Percentiles rank a stretch among this genome's conserved stretches.
These are phyloP conservation scores for Elaeis oleifera DNA, from an alignment of 202 grass and related monocot genomes.

Conservation along the genomic window DNA sequence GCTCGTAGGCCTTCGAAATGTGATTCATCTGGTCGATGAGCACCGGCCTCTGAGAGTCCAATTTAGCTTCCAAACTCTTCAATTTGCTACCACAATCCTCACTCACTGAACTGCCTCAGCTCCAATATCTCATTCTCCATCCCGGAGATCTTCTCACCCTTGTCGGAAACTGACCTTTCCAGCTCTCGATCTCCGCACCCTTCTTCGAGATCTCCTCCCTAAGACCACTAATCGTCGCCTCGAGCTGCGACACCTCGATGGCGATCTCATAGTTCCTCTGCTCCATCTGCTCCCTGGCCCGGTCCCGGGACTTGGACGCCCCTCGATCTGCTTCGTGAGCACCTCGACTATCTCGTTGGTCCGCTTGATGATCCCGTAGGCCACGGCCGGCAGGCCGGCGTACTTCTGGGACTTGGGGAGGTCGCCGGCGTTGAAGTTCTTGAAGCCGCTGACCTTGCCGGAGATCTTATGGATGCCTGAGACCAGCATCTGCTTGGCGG, in stretches of 20 bases:
- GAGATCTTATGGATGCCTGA: slow-evolving; percentile 70
- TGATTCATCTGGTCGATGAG: slow-evolving; percentile 67
- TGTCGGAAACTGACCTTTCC: slow-evolving; percentile 2
- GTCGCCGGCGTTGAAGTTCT: slow-evolving; percentile 40
- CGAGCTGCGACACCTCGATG: slow-evolving; percentile 93
- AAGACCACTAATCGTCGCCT: slow-evolving; percentile 52
- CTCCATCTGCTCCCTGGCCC: slow-evolving; percentile 58
- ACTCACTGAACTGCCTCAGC: slow-evolving; percentile 27
- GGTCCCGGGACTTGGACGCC: slow-evolving; percentile 48
- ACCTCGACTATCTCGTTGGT: slow-evolving; percentile 91
- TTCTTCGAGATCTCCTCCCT: slow-evolving; percentile 44
- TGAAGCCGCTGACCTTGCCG: slow-evolving; percentile 18
- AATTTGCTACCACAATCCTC: slow-evolving; percentile 28
- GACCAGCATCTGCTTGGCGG: slow-evolving; percentile 77
- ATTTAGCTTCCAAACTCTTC: slow-evolving; percentile 38
- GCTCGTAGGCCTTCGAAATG: slow-evolving; percentile 52
- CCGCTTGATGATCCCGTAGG: slow-evolving; percentile 85
- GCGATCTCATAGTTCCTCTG: slow-evolving; percentile 95
- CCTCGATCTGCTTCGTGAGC: slow-evolving; percentile 57
- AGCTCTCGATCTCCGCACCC: slow-evolving; percentile 34
- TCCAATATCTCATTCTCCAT: slow-evolving; percentile 40
- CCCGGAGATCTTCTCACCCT: slow-evolving; percentile 6
- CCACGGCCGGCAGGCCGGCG: slow-evolving; percentile 60
- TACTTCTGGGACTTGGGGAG: slow-evolving; percentile 79
- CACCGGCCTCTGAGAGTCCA: slow-evolving; percentile 61